phyloP scores from a whole-genome alignment of 2,329 filamentous ascomycete species.

The Teratosphaeria viscida region DNA sequence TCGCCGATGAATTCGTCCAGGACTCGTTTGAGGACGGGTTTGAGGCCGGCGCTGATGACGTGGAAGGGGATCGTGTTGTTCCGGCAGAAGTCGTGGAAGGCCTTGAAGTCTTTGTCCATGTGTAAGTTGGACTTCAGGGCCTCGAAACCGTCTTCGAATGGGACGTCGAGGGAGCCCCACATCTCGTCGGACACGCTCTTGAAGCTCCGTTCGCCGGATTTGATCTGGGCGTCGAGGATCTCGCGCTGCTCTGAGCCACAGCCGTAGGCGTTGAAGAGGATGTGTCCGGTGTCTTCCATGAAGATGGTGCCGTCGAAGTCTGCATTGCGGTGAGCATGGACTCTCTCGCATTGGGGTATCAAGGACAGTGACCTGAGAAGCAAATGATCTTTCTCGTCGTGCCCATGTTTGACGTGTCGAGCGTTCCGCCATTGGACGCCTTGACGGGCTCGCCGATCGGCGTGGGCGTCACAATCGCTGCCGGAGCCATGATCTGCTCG shows the following conservation, averaged over 20 bases:
- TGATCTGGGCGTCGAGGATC: slow-evolving; percentile 53
- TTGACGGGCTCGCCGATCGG: background rate
- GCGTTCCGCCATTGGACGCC: background rate
- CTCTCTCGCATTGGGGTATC: background rate
- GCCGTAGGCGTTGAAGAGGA: slow-evolving; percentile 56
- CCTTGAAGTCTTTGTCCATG: slow-evolving; percentile 53
- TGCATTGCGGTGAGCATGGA: slow-evolving; percentile 19
- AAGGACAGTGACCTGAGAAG: slow-evolving; percentile 42
- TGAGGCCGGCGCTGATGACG: slow-evolving; percentile 57
- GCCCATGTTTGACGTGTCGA: slow-evolving; percentile 13
- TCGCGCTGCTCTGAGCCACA: slow-evolving; percentile 48
- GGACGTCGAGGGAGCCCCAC: slow-evolving; percentile 56
- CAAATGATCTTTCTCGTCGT: slow-evolving; percentile 49
- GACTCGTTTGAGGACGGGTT: slow-evolving; percentile 51
- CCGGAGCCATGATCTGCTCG: background rate
- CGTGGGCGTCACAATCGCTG: background rate
- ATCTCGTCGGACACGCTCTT: slow-evolving; percentile 62
- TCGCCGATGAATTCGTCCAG: slow-evolving; percentile 56
- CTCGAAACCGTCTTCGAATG: slow-evolving; percentile 57
- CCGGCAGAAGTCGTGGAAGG: slow-evolving; percentile 56
- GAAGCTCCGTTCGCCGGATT: slow-evolving; percentile 55
- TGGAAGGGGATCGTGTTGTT: slow-evolving; percentile 56
- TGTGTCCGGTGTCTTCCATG: slow-evolving; percentile 53
- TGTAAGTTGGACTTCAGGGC: slow-evolving; percentile 52
- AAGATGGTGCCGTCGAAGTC: slow-evolving; percentile 65